phyloP scores from a whole-genome alignment of 2,329 filamentous ascomycete species.

The Verticillium albo-atrum region DNA sequence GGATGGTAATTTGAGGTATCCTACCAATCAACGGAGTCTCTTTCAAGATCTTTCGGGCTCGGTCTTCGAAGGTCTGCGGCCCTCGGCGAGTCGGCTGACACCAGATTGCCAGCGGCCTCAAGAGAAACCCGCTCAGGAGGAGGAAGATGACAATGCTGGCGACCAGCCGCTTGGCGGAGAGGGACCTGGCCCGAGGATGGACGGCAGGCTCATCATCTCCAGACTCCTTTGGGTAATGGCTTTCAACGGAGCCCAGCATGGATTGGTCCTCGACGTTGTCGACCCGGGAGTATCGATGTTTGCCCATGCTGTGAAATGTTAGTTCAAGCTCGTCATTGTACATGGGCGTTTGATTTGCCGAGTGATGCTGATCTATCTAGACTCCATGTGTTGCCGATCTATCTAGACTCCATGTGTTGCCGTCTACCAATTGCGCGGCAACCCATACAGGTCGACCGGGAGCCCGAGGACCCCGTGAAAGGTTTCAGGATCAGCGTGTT shows the following conservation, averaged over 20 bases:
- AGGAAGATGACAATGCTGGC: neutral
- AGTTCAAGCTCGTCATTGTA: neutral
- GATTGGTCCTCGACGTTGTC: neutral
- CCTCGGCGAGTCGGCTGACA: neutral
- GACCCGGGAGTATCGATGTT: neutral
- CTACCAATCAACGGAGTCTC: slow-evolving; percentile 46
- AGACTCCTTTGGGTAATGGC: neutral
- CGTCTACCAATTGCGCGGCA: no score
- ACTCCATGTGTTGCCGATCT: no score
- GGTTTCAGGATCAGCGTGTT: no score
- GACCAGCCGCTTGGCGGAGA: neutral
- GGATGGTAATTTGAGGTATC: neutral
- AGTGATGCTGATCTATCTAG: no score
- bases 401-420: no score
- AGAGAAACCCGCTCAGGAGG: neutral
- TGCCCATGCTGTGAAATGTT: neutral
- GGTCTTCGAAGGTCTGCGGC: slow-evolving; percentile 30
- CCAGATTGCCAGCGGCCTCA: neutral
- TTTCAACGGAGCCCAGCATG: neutral
- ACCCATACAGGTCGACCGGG: no score
- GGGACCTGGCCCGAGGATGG: neutral
- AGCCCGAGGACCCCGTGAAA: neutral
- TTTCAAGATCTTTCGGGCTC: slow-evolving; percentile 40
- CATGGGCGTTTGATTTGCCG: neutral
- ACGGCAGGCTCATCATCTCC: neutral